These are phyloP conservation scores for Suillus luteus DNA, from an alignment of 768 basidiomycete genomes.

Conservation along the genomic window DNA sequence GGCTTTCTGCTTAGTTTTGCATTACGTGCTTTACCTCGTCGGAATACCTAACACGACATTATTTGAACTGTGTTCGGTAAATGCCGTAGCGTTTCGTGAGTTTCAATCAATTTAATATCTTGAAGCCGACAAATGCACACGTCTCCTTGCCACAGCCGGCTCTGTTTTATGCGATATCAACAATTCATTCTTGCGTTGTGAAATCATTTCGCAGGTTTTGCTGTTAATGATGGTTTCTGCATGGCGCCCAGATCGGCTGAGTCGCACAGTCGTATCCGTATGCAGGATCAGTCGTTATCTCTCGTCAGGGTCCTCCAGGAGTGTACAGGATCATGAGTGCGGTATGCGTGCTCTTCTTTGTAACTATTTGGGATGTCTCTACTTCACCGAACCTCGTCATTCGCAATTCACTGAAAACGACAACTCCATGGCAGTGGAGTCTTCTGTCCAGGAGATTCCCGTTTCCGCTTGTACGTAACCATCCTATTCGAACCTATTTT, in stretches of 20 bases:
- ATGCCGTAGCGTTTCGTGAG: neutral
- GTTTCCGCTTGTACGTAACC: neutral
- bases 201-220: neutral
- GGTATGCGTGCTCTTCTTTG: neutral
- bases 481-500: neutral
- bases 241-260: neutral
- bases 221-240: neutral
- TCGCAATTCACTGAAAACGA: neutral
- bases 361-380: neutral
- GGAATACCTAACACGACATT: neutral
- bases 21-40: constrained; percentile 10
- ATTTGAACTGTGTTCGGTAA: neutral
- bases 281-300: neutral
- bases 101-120: neutral
- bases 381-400: neutral
- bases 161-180: neutral
- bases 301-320: neutral
- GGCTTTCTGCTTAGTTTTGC: neutral
- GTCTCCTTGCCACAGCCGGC: neutral
- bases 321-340: neutral
- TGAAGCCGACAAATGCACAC: neutral
- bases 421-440: neutral
- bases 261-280: neutral
- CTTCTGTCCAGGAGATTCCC: neutral
- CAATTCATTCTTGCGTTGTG: neutral